phyloP scores from a whole-genome alignment of 352 stramenopile genomes.

The Stephanocyclus meneghinianus region DNA sequence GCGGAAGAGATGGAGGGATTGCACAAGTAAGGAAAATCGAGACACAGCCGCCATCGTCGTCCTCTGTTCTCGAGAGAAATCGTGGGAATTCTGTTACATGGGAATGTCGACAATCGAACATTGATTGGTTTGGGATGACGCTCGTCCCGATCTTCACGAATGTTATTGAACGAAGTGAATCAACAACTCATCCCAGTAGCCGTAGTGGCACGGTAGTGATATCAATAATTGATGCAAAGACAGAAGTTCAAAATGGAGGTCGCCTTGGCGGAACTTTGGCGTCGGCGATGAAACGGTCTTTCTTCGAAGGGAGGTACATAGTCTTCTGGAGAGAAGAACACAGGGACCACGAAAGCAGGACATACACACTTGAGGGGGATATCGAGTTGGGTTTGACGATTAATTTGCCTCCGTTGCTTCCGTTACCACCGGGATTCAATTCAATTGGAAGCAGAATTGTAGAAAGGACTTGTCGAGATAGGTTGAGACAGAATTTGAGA shows the following conservation, averaged over 20 bases:
- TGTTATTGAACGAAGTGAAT: constrained; percentile 39
- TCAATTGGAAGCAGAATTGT: constrained; percentile 60
- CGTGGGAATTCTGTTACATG: constrained; percentile 25
- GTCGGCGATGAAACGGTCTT: constrained; percentile 39
- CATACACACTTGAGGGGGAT: constrained; percentile 41
- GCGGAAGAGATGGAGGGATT: constrained; percentile 2
- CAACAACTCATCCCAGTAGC: background rate
- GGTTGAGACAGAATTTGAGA: constrained; percentile 38
- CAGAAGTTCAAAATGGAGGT: constrained; percentile 36
- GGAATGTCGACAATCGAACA: constrained; percentile 47
- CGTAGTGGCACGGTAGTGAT: constrained; percentile 13
- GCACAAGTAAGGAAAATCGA: constrained; percentile 23
- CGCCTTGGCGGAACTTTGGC: constrained; percentile 34
- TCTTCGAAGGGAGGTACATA: constrained; percentile 40
- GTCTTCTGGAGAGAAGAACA: constrained; percentile 38
- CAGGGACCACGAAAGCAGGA: constrained; percentile 10
- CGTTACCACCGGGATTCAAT: constrained; percentile 60
- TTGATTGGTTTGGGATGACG: constrained; percentile 58
- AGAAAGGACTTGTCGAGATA: constrained; percentile 34
- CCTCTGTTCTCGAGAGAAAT: background rate
- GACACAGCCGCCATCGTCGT: background rate
- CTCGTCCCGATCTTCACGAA: constrained; percentile 55
- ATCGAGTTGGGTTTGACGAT: constrained; percentile 51
- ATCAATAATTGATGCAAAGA: constrained; percentile 49
- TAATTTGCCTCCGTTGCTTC: constrained; percentile 46